Evolutionary conservation across 1,284 basidiomycete species (phyloP).

Genomic region (Retiboletus fuscus): DNA sequence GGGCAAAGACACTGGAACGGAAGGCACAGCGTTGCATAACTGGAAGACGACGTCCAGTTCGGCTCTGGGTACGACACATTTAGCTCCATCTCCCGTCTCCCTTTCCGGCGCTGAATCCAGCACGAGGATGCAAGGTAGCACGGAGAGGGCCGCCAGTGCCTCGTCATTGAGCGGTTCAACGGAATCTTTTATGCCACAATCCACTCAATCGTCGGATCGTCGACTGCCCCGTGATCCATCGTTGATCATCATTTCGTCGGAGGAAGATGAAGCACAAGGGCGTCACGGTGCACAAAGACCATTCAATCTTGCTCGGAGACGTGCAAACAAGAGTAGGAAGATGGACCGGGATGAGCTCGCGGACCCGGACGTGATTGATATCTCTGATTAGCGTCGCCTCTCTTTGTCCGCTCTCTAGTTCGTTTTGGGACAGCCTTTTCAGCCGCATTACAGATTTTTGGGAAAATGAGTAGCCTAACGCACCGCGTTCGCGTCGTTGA

Average conservation of each 20-base stretch:
- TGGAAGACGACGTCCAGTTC: constrained; percentile 19
- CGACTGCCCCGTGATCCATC: constrained; percentile 41
- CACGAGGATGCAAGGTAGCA: constrained; percentile 29
- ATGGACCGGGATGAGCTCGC: constrained; percentile 37
- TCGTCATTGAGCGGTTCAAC: constrained; percentile 34
- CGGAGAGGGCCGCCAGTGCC: constrained; percentile 24
- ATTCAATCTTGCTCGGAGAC: constrained; percentile 25
- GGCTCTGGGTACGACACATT: constrained; percentile 38
- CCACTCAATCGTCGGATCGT: constrained; percentile 35
- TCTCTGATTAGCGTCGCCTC: constrained; percentile 43
- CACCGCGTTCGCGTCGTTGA: no score
- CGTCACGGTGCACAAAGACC: not conserved
- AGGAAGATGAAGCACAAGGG: constrained; percentile 34
- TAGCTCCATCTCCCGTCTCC: constrained; percentile 24
- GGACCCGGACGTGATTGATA: constrained; percentile 44
- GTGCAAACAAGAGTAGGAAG: constrained; percentile 18
- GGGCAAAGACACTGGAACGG: constrained; percentile 23
- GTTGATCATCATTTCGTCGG: constrained; percentile 44
- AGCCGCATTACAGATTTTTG: no score
- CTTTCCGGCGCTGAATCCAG: constrained; percentile 34
- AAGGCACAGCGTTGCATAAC: constrained; percentile 6
- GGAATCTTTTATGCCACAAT: constrained; percentile 29
- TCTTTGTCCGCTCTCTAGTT: not conserved
- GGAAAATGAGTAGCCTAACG: not conserved
- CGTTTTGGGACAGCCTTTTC: not conserved